Evolutionary conservation across 2,329 filamentous ascomycete species (phyloP).

Genomic region (Aspergillus texensis): DNA sequence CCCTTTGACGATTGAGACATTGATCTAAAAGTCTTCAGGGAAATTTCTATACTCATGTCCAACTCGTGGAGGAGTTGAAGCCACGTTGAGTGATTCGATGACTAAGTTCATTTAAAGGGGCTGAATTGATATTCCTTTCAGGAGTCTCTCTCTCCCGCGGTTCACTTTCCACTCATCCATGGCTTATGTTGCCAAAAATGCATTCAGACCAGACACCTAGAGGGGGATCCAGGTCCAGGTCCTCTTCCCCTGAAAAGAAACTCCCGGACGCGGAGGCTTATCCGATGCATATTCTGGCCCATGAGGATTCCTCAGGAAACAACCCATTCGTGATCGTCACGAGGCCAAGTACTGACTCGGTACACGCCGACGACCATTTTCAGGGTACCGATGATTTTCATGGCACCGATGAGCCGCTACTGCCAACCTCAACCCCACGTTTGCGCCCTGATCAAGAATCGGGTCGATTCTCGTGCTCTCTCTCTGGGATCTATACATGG

Average conservation of each 20-base stretch:
- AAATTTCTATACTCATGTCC: background rate
- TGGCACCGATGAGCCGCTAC: slow-evolving; percentile 24
- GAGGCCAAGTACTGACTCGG: slow-evolving; percentile 25
- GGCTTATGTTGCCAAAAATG: background rate
- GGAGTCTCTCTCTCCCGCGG: background rate
- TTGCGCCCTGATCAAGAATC: slow-evolving; percentile 2
- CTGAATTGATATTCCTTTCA: background rate
- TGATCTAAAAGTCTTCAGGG: background rate
- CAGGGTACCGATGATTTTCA: slow-evolving; percentile 19
- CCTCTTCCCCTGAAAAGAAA: background rate
- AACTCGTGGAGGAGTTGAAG: background rate
- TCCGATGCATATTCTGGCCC: slow-evolving; percentile 9
- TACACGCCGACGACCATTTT: slow-evolving; percentile 11
- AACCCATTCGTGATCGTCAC: slow-evolving; percentile 16
- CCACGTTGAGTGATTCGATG: background rate
- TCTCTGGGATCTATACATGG: slow-evolving; percentile 30
- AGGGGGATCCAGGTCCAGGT: slow-evolving; percentile 1
- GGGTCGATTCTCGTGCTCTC: slow-evolving; percentile 26
- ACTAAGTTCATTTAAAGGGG: slow-evolving; percentile 2
- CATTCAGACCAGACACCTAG: background rate
- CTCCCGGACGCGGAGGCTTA: slow-evolving; percentile 12
- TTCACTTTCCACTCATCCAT: background rate
- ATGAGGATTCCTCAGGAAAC: slow-evolving; percentile 12
- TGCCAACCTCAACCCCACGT: slow-evolving; percentile 20
- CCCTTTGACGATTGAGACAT: background rate